Evolutionary conservation across 495 filamentous ascomycete genomes (phyloP).

Genomic region (Diplogelasinospora grovesii): DNA sequence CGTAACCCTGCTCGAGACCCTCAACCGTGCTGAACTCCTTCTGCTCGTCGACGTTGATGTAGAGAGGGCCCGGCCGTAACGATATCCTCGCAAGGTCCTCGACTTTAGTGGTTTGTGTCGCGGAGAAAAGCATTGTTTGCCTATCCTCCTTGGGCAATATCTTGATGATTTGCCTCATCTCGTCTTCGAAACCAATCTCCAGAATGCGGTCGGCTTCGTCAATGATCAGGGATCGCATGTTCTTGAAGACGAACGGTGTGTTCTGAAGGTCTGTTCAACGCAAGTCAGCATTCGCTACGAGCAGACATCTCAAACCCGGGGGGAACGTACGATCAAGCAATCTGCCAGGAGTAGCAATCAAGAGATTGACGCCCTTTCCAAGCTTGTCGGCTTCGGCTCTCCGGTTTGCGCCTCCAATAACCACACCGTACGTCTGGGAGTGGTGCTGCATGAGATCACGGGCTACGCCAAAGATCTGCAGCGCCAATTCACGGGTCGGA

Average conservation of each 20-base stretch:
- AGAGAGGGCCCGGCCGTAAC: slow-evolving; percentile 81
- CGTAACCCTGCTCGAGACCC: slow-evolving; percentile 91
- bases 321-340: slow-evolving; percentile 61
- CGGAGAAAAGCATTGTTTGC: slow-evolving; percentile 96
- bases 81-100: slow-evolving; percentile 95
- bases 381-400: slow-evolving; percentile 92
- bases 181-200: slow-evolving; percentile 96
- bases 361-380: slow-evolving; percentile 83
- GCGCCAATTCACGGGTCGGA: slow-evolving; percentile 81
- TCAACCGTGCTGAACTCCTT: slow-evolving; percentile 63
- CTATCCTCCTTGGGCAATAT: slow-evolving; percentile 83
- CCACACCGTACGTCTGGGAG: slow-evolving; percentile 87
- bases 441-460: slow-evolving; percentile 73
- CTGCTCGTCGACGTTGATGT: slow-evolving; percentile 79
- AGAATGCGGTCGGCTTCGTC: slow-evolving; percentile 92
- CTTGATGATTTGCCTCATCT: slow-evolving; percentile 96
- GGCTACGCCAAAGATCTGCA: slow-evolving; percentile 95
- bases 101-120: slow-evolving; percentile 97
- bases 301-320: no score
- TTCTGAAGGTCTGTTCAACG: slow-evolving; percentile 64
- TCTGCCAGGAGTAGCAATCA: slow-evolving; percentile 90
- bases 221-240: slow-evolving; percentile 71
- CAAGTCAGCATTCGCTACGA: neutral
- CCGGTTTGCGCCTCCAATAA: slow-evolving; percentile 91
- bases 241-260: slow-evolving; percentile 90